Evolutionary conservation across 768 basidiomycete species (phyloP).

Genomic region (Gloeopeniophorella convolvens): DNA sequence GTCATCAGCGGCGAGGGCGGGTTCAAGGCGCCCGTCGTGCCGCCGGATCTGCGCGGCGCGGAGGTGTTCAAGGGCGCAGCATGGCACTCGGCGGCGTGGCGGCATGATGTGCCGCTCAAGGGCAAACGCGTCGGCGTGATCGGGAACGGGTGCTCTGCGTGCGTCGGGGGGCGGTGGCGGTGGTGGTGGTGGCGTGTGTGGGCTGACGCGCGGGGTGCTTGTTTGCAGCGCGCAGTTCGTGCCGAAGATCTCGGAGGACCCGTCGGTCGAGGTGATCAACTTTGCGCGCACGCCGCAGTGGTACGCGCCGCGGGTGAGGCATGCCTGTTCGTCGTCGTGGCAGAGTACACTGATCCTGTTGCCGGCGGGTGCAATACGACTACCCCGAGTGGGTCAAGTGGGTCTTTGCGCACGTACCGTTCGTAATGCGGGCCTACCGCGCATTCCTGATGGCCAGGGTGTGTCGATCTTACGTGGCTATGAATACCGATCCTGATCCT

Average conservation of each 20-base stretch:
- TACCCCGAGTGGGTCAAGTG: slow-evolving; percentile 44
- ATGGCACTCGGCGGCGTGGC: slow-evolving; percentile 54
- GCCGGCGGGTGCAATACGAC: slow-evolving; percentile 31
- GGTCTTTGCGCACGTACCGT: slow-evolving; percentile 48
- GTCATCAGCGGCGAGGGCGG: slow-evolving; percentile 28
- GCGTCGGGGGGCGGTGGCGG: neutral
- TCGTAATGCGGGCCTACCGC: slow-evolving; percentile 42
- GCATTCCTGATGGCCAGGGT: slow-evolving; percentile 43
- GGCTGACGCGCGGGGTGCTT: too few species aligned
- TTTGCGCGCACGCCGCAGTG: slow-evolving; percentile 54
- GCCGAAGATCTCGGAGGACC: slow-evolving; percentile 45
- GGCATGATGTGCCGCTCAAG: slow-evolving; percentile 43
- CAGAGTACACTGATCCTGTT: neutral
- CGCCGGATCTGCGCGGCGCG: slow-evolving; percentile 23
- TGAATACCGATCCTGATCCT: neutral
- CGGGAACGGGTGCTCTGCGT: slow-evolving; percentile 60
- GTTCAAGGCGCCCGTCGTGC: slow-evolving; percentile 24
- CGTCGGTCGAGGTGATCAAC: slow-evolving; percentile 45
- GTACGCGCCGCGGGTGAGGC: slow-evolving; percentile 45
- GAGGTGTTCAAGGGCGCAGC: slow-evolving; percentile 39
- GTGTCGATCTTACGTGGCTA: slow-evolving; percentile 13
- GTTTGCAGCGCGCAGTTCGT: slow-evolving; percentile 51
- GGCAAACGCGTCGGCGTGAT: slow-evolving; percentile 54
- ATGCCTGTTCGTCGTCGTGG: neutral
- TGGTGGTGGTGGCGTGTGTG: slow-evolving; percentile 2